Evolutionary conservation across 345 rosid species (phyloP), one percentile per base, ranked within the genome.

Genomic region (Murraya paniculata): DNA sequence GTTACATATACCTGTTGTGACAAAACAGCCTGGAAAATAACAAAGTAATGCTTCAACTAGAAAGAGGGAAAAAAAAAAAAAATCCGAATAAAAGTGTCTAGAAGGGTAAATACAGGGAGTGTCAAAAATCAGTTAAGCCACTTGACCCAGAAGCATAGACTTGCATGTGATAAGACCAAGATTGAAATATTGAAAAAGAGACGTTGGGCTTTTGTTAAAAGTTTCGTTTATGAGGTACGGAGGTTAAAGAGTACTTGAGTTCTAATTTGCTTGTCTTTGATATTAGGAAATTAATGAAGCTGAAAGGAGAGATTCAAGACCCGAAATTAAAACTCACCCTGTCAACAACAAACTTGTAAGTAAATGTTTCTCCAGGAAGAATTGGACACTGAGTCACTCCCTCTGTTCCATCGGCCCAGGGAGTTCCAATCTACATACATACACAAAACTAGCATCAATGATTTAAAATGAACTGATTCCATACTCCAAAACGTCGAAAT

Each of bases 341-440:
- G 71, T 94, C 95, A 36, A 94, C 98, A 9, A 91, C 88, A 36
- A 94, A 90, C 73, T 69, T 64, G 65, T 90, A 87, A 9, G 59
- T 84, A 88, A 90, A 94, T 41, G 91, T 89, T 13, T 89, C 91
- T 74, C 97, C 89, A 1, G 96, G 85, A 59, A 91, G 72, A 80
- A 92, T 80, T 10, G 91, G 97, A 72, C 96, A 94, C 38, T 94
- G 97, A 64, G 92, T 88, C 13, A 94, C 84, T 0, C 91, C 92
- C 74, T 87, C 94, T 1, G 90, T 90, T 39, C 93, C 92, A 45
- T 94, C 97, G 71, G 87, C 89, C 91, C 96, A 92, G 3, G 90
- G 96, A 2, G 90, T 86, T 77, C 90, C 92, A 39, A 86, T 86
- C 96, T 94, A 83, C 45, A 24, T 30, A 14, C 5, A 75, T 19